Base-by-base conservation (phyloP, 192 early-diverging fungal species). In the Lobosporangium transversale region DNA sequence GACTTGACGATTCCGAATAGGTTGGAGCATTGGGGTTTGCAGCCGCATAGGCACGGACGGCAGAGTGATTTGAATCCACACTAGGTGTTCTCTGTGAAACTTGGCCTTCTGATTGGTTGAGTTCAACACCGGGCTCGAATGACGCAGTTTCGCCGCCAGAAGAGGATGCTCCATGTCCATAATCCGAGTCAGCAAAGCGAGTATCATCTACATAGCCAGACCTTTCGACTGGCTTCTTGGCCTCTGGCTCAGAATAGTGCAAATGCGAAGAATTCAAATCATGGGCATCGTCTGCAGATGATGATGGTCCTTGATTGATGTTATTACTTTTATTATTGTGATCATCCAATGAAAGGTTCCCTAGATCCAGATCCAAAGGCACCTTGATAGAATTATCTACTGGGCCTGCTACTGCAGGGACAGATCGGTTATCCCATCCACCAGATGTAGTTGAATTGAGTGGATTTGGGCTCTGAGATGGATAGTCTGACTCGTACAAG, bases 131-230 rank as follows among this genome's bases (percentile, higher is more conserved):
- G 37, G 55, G 36, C 10, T 42, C 37, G 29, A 57, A 57, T 23
- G 55, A 37, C 27, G 33, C 33, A 42, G 36, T 20, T 18, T 20
- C 20, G 21, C 10, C 21, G 15, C 40, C 20, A 7, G 45, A 30
- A 20, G 53, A 15, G 6, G 29, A 17, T 31, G 40, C 42, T 2
- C n/a, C 30, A 26, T 54, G 29, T n/a, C 55, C 70, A 17, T 65
- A 56, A 40, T 74, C 70, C 11, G 70, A 74, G 15, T 45, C 58
- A 4, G 73, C 66, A 62, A 49, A 76, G 17, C 73, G 73, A 17
- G 59, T 76, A 10, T 67, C 73, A 45, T 76, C 73, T 2, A 35
- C 73, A 57, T 76, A 76, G 23, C 73, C 73, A 14, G 57, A 36
- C 14, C 73, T 51, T 18, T 76, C 73, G 0, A 76, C 73, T 11